phyloP scores from a whole-genome alignment of 2,329 filamentous ascomycete species.

The Penicillium sp. region DNA sequence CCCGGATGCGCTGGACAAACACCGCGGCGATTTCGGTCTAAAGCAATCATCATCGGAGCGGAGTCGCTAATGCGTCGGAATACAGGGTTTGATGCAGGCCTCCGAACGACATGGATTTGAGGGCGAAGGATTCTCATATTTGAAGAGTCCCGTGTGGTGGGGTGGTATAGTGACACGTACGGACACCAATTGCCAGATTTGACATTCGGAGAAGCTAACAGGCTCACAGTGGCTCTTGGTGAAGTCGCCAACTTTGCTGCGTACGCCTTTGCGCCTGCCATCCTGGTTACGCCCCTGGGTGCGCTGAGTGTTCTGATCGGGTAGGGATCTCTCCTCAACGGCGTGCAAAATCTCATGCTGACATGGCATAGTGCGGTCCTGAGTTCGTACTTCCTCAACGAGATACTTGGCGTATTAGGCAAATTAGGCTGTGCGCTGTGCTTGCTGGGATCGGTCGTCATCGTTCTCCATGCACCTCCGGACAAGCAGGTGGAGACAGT shows the following conservation, averaged over 20 bases:
- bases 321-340: slow-evolving; percentile 36
- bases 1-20: not conserved
- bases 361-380: slow-evolving; percentile 67
- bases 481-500: slow-evolving; percentile 89
- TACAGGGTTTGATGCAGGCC: slow-evolving; percentile 80
- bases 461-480: slow-evolving; percentile 92
- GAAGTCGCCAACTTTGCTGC: slow-evolving; percentile 97
- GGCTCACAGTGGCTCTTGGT: slow-evolving; percentile 72
- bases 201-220: slow-evolving; percentile 20
- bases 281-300: slow-evolving; percentile 91
- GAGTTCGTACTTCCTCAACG: slow-evolving; percentile 89
- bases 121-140: slow-evolving; percentile 90
- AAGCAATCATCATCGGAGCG: not conserved
- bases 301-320: slow-evolving; percentile 92
- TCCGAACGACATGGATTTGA: slow-evolving; percentile 92
- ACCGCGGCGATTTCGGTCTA: not conserved
- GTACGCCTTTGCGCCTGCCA: slow-evolving; percentile 98
- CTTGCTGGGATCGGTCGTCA: slow-evolving; percentile 92
- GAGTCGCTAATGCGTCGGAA: slow-evolving; percentile 18
- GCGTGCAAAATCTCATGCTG: slow-evolving; percentile 13
- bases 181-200: slow-evolving; percentile 30
- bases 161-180: slow-evolving; percentile 83
- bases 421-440: slow-evolving; percentile 96
- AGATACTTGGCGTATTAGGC: slow-evolving; percentile 84
- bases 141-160: slow-evolving; percentile 97